Percentiles rank a stretch among this genome's conserved stretches.
Conservation (phyloP, 2,329 filamentous ascomycete species). For the Cercospora berteroae region DNA sequence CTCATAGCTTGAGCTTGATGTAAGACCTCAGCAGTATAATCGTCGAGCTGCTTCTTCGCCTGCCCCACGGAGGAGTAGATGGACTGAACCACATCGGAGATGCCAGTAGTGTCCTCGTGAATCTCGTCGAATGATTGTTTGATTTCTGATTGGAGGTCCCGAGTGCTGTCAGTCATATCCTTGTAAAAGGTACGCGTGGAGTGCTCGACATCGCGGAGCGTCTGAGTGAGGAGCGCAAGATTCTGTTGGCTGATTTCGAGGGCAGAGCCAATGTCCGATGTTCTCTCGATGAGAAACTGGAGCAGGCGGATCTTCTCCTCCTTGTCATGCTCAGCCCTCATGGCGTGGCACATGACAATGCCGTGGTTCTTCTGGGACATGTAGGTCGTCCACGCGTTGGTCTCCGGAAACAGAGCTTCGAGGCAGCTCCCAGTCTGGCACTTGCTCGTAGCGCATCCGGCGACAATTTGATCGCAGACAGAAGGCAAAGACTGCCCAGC, state of each 20-base stretch:
- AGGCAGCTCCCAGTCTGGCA: constrained; percentile 52
- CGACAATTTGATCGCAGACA: constrained; percentile 48
- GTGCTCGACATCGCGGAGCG: constrained; percentile 16
- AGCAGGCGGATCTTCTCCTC: constrained; percentile 34
- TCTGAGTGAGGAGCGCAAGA: constrained; percentile 10
- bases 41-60: neutral
- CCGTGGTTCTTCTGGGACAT: constrained; percentile 62
- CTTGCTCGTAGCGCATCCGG: constrained; percentile 29
- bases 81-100: constrained; percentile 6
- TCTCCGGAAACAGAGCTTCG: constrained; percentile 47
- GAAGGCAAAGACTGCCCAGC: constrained; percentile 52
- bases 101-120: constrained; percentile 1
- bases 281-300: constrained; percentile 7
- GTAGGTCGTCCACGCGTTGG: constrained; percentile 62
- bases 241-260: constrained; percentile 13
- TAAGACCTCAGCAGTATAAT: neutral
- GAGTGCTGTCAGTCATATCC: constrained; percentile 19
- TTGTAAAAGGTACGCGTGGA: constrained; percentile 20
- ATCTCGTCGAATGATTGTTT: constrained; percentile 5
- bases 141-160: constrained; percentile 14
- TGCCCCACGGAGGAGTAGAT: neutral
- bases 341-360: constrained; percentile 61
- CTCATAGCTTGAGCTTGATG: constrained; percentile 2
- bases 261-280: constrained; percentile 3
- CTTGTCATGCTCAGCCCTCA: constrained; percentile 58